phyloP scores from a whole-genome alignment of 257 asterid genomes.

The Petrea volubilis region DNA sequence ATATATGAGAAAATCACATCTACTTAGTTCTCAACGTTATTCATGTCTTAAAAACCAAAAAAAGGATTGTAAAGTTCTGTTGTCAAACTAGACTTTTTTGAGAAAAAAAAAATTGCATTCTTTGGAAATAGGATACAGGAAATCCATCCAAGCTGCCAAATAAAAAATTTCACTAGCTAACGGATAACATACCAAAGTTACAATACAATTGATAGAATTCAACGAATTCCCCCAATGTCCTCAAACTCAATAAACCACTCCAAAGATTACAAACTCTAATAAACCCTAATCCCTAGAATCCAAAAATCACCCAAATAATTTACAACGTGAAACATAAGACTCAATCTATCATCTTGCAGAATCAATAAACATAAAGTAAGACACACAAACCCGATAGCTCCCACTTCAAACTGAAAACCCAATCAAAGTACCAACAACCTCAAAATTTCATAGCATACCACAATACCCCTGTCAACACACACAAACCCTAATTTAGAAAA shows the following conservation, averaged over 20 bases:
- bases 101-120: neutral
- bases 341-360: conserved; percentile 15
- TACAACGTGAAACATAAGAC: neutral
- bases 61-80: neutral
- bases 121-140: neutral
- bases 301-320: conserved; percentile 12
- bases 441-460: neutral
- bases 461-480: conserved; percentile 23
- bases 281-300: conserved; percentile 41
- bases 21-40: neutral
- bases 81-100: neutral
- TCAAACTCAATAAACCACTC: conserved; percentile 18
- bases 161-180: conserved; percentile 12
- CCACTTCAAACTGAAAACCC: conserved; percentile 24
- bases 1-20: neutral
- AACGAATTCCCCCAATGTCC: conserved; percentile 22
- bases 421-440: conserved; percentile 20
- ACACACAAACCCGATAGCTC: conserved; percentile 15
- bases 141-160: conserved; percentile 8
- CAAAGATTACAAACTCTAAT: conserved; percentile 19
- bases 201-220: neutral
- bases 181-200: neutral
- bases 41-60: neutral
- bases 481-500: conserved; percentile 34
- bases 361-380: conserved; percentile 6